Base-by-base conservation (phyloP, 2,329 filamentous ascomycete genomes). In the Monilinia polystroma region DNA sequence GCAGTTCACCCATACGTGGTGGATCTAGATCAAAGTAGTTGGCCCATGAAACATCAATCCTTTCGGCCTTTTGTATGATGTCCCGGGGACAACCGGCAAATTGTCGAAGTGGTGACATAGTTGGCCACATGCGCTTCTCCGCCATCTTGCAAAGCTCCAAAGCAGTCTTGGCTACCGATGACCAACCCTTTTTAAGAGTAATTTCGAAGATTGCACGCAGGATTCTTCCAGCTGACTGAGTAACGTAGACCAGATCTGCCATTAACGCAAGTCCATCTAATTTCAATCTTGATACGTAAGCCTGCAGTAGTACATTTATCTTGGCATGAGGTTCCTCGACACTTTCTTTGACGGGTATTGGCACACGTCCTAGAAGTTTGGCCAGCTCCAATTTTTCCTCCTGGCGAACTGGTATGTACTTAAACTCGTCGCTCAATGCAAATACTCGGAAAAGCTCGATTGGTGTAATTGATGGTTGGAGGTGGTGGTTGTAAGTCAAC, bases 101-200 rank as follows among this genome's bases (percentile, higher is more conserved):
- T 75, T 99, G 95, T 64, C 95, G 87, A 43, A 99, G 83, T 14
- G 96, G 95, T 49, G 92, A 92, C 95, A 98, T 99, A 7, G 94
- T 98, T 18, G 94, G 93, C 95, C 95, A 99, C 96, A 99, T 99
- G 60, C 96, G 87, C 83, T 97, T 97, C 81, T 99, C 95, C 0
- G 94, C 95, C 92, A 97, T 98, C 81, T 99, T 99, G 81, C 96
- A 99, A 64, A 99, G 84, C 73, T 97, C 92, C 53, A 99, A 82
- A 0, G 95, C 93, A 69, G 90, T 92, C 80, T 95, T 97, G 11
- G 95, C 92, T 4, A 98, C 95, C 20, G 88, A 90, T 0, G 95
- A 88, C 94, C 94, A 99, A 45, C 94, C 94, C 79, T 97, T 97
- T 80, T 94, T 96, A 71, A 99, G 80, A n/a, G 91, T 90, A 65